Percentiles rank a stretch among this genome's conserved stretches.
Evolutionary conservation across 805 yeast genomes (phyloP).

Genomic region (Allodekkera sacchari): DNA sequence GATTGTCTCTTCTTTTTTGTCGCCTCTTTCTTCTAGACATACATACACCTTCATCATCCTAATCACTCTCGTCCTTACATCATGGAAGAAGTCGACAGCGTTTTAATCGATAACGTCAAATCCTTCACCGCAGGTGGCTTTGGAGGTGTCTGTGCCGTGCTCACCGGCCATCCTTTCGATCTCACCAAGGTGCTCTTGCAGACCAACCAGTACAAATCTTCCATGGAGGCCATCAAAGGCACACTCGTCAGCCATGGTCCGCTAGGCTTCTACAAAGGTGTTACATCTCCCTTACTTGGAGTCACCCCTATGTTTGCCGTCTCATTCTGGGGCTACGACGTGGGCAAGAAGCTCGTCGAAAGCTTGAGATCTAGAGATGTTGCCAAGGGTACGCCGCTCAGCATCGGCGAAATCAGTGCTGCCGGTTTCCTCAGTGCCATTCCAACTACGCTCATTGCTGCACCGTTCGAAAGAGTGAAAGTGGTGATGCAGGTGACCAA

Average conservation of each 20-base stretch:
- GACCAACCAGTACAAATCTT: slow-evolving; percentile 58
- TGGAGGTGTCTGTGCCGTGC: slow-evolving; percentile 93
- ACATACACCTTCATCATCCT: too few relatives aligned
- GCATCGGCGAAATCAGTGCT: slow-evolving; percentile 66
- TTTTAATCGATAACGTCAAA: slow-evolving; percentile 67
- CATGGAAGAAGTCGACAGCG: slow-evolving; percentile 12
- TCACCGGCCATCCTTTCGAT: slow-evolving; percentile 96
- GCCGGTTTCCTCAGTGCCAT: slow-evolving; percentile 94
- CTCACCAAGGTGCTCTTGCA: slow-evolving; percentile 87
- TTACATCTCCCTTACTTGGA: slow-evolving; percentile 88
- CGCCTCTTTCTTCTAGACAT: too few relatives aligned
- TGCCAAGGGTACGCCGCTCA: slow-evolving; percentile 32
- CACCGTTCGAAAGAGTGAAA: slow-evolving; percentile 94
- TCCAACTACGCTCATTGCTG: slow-evolving; percentile 94
- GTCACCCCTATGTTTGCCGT: slow-evolving; percentile 99
- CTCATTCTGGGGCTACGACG: slow-evolving; percentile 96
- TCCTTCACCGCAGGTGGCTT: slow-evolving; percentile 91
- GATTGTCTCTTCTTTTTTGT: too few relatives aligned
- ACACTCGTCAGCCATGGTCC: slow-evolving; percentile 72
- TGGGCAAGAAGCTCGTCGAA: slow-evolving; percentile 73
- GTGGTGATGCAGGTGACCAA: slow-evolving; percentile 76
- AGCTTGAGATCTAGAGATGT: slow-evolving; percentile 27
- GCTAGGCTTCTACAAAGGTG: slow-evolving; percentile 85
- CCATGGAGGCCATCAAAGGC: slow-evolving; percentile 58
- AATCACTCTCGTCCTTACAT: too few relatives aligned